Percentiles rank a stretch among this genome's conserved stretches.
Evolutionary conservation across 371 early-diverging fungal species (phyloP).

Genomic region (Circinella minor): DNA sequence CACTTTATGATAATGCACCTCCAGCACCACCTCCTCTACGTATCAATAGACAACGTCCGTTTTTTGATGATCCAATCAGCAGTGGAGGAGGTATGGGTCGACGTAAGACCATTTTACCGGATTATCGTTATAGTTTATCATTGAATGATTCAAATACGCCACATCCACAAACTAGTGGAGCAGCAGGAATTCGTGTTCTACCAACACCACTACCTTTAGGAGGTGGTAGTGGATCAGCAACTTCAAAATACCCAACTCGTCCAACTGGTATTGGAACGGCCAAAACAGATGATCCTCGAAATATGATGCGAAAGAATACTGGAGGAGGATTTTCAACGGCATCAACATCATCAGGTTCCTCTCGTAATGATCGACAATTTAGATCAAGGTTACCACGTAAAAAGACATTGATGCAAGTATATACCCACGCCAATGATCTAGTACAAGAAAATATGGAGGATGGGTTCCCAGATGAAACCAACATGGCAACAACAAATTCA

Average conservation of each 20-base stretch:
- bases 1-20: conserved; percentile 15
- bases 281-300: conserved; percentile 4
- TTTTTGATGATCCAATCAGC: not conserved
- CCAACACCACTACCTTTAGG: conserved; percentile 8
- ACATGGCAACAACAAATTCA: conserved; percentile 29
- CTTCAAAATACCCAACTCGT: not conserved
- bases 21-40: not conserved
- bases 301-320: not conserved
- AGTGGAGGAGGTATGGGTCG: conserved; percentile 2
- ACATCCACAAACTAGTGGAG: not conserved
- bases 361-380: conserved; percentile 25
- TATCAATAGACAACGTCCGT: not conserved
- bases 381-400: conserved; percentile 50
- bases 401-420: conserved; percentile 68
- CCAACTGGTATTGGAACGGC: not conserved
- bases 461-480: conserved; percentile 50
- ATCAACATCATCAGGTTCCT: not conserved
- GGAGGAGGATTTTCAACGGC: not conserved
- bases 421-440: conserved; percentile 63
- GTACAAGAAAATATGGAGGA: conserved; percentile 69
- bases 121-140: conserved; percentile 16
- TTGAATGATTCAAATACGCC: not conserved
- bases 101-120: conserved; percentile 9
- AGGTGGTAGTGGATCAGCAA: not conserved
- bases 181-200: not conserved